phyloP scores from a whole-genome alignment of 2,329 filamentous ascomycete species.

The Fragosphaeria purpurea region DNA sequence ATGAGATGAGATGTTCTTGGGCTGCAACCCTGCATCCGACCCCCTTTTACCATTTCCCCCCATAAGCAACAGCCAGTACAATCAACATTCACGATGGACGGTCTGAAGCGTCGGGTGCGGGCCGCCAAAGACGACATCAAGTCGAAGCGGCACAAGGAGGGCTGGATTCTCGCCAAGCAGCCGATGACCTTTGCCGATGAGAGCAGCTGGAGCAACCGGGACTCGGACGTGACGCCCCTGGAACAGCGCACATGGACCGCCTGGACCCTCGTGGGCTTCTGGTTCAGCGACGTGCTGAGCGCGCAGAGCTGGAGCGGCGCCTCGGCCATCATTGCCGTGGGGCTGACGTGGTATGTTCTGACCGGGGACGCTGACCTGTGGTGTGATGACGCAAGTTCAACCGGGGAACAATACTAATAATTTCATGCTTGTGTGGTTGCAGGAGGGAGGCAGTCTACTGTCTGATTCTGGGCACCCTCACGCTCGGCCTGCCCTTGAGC shows the following conservation, averaged over 20 bases:
- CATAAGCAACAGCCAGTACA: not conserved
- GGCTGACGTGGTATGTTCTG: constrained; percentile 27
- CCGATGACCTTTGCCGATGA: constrained; percentile 29
- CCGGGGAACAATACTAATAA: no score
- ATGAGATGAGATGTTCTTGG: not conserved
- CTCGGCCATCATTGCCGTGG: constrained; percentile 34
- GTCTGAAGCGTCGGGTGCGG: not conserved
- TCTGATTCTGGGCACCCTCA: constrained; percentile 46
- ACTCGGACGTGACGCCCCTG: constrained; percentile 33
- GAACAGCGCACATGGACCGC: constrained; percentile 34
- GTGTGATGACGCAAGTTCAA: no score
- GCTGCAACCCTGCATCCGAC: no score
- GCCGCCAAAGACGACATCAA: constrained; percentile 22
- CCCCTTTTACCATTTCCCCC: not conserved
- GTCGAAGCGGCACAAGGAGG: constrained; percentile 24
- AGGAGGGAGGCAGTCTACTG: constrained; percentile 34
- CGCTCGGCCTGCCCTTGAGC: constrained; percentile 42
- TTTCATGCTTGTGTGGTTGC: no score
- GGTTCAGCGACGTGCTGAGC: constrained; percentile 34
- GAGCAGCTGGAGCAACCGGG: constrained; percentile 31
- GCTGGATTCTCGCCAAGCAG: constrained; percentile 31
- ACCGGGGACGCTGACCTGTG: no score
- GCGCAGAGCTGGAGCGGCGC: constrained; percentile 35
- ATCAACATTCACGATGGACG: not conserved
- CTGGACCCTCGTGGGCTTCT: constrained; percentile 26